These are phyloP conservation scores for Lodderomyces elongisporus DNA, from an alignment of 1,139 yeast genomes.

Conservation along the genomic window DNA sequence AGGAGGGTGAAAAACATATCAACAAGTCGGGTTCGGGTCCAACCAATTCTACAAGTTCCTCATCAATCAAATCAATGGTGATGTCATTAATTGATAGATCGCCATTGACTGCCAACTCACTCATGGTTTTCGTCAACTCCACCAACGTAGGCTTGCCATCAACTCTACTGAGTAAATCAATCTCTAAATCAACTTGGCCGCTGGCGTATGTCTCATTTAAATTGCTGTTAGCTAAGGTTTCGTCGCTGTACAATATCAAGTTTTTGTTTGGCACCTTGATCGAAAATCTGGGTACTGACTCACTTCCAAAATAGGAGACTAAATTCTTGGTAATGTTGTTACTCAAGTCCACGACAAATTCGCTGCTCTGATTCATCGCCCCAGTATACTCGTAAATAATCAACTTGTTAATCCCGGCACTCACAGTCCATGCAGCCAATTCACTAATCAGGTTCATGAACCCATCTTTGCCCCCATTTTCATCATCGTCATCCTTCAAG, in stretches of 20 bases:
- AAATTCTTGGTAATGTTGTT: slow-evolving; percentile 58
- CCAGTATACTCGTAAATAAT: slow-evolving; percentile 82
- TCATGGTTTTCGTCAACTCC: slow-evolving; percentile 81
- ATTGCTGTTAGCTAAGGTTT: background rate
- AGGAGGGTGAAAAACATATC: slow-evolving; percentile 74
- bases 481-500: slow-evolving; percentile 69
- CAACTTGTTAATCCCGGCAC: slow-evolving; percentile 72
- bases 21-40: slow-evolving; percentile 90
- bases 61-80: slow-evolving; percentile 68
- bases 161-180: slow-evolving; percentile 62
- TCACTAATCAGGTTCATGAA: slow-evolving; percentile 74
- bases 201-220: slow-evolving; percentile 14
- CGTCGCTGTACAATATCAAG: slow-evolving; percentile 37
- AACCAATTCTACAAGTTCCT: slow-evolving; percentile 68
- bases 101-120: slow-evolving; percentile 61
- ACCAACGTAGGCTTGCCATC: slow-evolving; percentile 92
- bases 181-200: slow-evolving; percentile 45
- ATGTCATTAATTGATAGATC: slow-evolving; percentile 66
- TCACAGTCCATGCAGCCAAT: slow-evolving; percentile 78
- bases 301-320: slow-evolving; percentile 69
- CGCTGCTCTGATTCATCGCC: slow-evolving; percentile 36
- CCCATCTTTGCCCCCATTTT: slow-evolving; percentile 85
- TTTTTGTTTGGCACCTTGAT: slow-evolving; percentile 62
- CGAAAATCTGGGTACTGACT: slow-evolving; percentile 56
- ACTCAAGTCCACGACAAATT: slow-evolving; percentile 51